Base-by-base conservation (phyloP, 1,284 basidiomycete species). In the Ustilago curta region DNA sequence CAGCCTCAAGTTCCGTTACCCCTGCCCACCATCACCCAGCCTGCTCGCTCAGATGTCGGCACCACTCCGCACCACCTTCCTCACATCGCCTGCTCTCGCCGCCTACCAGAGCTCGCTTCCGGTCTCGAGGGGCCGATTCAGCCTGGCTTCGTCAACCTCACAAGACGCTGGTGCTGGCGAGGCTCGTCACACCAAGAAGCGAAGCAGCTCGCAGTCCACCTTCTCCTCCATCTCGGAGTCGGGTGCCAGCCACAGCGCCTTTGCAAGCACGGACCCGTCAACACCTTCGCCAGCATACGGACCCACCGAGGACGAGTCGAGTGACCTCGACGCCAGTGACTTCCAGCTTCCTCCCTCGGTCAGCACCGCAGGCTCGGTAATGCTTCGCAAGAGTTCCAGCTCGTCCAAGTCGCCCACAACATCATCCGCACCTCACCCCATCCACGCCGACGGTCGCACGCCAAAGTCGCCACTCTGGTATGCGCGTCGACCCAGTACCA, bases 201-300 rank as follows among this genome's bases (percentile, higher is more conserved):
- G 78, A 44, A 78, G 78, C 63, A 78, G 76, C 59, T 79, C 77
- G 19, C 76, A 77, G n/a, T 78, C 76, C 50, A 80, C 78, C 53
- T 78, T 76, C 58, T 78, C 76, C n/a, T 80, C 78, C 40, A 64
- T 75, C 57, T 78, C 78, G n/a, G 78, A 78, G n/a, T 77, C 75
- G 23, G 64, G 64, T 32, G 73, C 42, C 12, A 68, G 64, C 59
- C 57, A 67, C n/a, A 76, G 72, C 56, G 70, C 70, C 42, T 74
- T 74, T 43, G 68, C 64, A 43, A 60, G 68, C 63, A 77, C 78
- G 29, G 78, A 78, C 32, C 73, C 73, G 12, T 70, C 66, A 16
- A 80, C 78, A 35, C 70, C 76, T 25, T 78, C 76, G 8, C 76
- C 78, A 12, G 77, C 76, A 4, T 66, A 65, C 29, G 66, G 64